phyloP scores from a whole-genome alignment of 345 rosid species.

The Salix suchowensis region DNA sequence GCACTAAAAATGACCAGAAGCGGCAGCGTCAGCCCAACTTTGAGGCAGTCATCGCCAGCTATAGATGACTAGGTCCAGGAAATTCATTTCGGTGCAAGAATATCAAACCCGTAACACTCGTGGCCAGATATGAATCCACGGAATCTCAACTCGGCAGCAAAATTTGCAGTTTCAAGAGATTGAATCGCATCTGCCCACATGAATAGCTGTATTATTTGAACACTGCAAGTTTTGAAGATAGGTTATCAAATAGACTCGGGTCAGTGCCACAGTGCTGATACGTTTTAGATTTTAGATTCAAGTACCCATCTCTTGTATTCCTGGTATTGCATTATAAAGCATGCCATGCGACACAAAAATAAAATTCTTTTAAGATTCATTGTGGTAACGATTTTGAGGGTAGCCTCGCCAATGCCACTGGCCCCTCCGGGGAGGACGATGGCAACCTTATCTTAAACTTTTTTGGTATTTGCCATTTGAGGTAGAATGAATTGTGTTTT shows the following conservation, averaged over 20 bases:
- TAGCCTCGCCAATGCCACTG: constrained; percentile 25
- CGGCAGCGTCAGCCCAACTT: constrained; percentile 59
- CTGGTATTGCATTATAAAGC: not conserved
- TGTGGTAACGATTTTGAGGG: not conserved
- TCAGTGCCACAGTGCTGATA: not conserved
- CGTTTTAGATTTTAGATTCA: not conserved
- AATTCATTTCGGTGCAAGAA: not conserved
- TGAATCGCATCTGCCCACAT: no score
- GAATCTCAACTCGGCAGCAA: not conserved
- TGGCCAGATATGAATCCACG: not conserved
- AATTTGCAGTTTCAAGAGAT: not conserved
- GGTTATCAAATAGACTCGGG: constrained; percentile 34
- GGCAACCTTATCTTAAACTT: constrained; percentile 18
- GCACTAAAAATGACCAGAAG: constrained; percentile 68
- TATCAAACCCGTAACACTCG: not conserved
- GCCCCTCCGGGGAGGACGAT: constrained; percentile 30
- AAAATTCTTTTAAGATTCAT: not conserved
- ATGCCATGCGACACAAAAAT: not conserved
- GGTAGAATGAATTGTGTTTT: no score
- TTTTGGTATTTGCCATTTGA: not conserved
- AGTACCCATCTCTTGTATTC: not conserved
- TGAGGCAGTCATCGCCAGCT: constrained; percentile 42
- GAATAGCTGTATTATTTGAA: no score
- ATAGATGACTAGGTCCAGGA: constrained; percentile 27
- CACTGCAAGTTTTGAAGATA: no score